A percentile compares a stretch with the other conserved stretches of the same genome.
These are phyloP conservation scores for Mucor irregularis DNA, from an alignment of 371 early-diverging fungal species.

Conservation along the genomic window DNA sequence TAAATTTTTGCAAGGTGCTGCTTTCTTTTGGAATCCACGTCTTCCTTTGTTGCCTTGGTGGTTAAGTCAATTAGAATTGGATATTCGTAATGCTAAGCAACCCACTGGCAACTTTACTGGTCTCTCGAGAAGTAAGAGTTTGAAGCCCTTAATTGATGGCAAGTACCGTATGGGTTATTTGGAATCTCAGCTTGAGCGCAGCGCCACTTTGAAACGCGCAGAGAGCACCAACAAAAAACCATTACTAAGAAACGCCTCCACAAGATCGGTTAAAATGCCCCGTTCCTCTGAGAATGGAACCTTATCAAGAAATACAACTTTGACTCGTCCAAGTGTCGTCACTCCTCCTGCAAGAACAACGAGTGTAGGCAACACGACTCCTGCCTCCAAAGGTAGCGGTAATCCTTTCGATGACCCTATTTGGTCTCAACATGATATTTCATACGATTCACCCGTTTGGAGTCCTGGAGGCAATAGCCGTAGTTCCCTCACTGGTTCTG, in stretches of 20 bases:
- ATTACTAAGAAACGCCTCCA: conserved; percentile 3
- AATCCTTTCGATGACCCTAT: conserved; percentile 49
- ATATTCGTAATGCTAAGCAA: conserved; percentile 74
- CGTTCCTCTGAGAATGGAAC: neutral
- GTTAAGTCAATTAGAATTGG: conserved; percentile 87
- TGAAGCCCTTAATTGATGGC: conserved; percentile 47
- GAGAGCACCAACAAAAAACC: conserved; percentile 12
- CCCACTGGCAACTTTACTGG: conserved; percentile 31
- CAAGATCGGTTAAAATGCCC: conserved; percentile 6
- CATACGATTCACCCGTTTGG: conserved; percentile 3
- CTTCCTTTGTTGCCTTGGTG: conserved; percentile 96
- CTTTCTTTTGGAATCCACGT: conserved; percentile 81
- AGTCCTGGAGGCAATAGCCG: neutral
- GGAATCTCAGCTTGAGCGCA: conserved; percentile 42
- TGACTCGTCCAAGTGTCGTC: neutral
- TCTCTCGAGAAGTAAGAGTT: conserved; percentile 41
- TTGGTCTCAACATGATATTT: conserved; percentile 21
- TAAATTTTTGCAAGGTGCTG: conserved; percentile 97
- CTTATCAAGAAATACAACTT: neutral
- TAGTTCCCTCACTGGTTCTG: neutral
- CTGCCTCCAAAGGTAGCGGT: neutral
- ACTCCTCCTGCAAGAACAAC: neutral
- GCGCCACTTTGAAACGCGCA: conserved; percentile 28
- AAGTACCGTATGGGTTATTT: conserved; percentile 49
- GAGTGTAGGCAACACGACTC: neutral